Evolutionary conservation across 192 early-diverging fungal genomes (phyloP).

Genomic region (Linnemannia exigua): DNA sequence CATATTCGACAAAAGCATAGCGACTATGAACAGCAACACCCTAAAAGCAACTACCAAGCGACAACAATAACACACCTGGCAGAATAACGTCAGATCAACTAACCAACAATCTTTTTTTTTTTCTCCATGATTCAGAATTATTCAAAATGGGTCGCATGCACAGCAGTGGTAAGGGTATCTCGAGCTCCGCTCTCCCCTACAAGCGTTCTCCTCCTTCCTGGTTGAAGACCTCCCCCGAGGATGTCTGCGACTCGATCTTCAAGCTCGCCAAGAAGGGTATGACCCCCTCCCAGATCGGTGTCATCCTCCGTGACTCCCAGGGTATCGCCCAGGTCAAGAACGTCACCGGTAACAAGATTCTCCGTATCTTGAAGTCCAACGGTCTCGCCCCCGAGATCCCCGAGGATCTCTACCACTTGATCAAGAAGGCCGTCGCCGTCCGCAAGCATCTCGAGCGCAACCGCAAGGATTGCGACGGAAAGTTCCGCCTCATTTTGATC

Average conservation of each 20-base stretch:
- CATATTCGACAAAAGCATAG: not conserved
- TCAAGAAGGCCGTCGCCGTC: conserved; percentile 99
- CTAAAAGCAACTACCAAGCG: not conserved
- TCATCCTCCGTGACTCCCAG: conserved; percentile 95
- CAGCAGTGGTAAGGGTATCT: conserved; percentile 98
- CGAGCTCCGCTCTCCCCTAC: conserved; percentile 93
- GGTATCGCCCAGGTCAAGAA: conserved; percentile 97
- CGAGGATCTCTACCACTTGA: conserved; percentile 99
- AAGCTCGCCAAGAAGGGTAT: conserved; percentile 99
- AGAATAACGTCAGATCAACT: not conserved
- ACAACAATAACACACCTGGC: not conserved
- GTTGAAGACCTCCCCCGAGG: conserved; percentile 98
- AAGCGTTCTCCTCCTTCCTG: conserved; percentile 97
- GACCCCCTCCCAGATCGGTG: conserved; percentile 99
- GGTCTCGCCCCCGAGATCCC: conserved; percentile 96
- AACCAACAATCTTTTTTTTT: not conserved
- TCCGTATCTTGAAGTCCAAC: conserved; percentile 98
- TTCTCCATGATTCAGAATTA: conserved; percentile 36
- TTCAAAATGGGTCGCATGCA: conserved; percentile 95
- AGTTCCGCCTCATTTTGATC: conserved; percentile 98
- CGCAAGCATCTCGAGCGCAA: conserved; percentile 99
- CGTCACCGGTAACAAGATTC: conserved; percentile 99
- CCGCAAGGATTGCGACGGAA: conserved; percentile 99
- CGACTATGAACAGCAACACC: not conserved
- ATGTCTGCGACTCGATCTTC: conserved; percentile 98